Conservation (phyloP, 768 basidiomycete genomes). For the Rossbeevera mucosa region DNA sequence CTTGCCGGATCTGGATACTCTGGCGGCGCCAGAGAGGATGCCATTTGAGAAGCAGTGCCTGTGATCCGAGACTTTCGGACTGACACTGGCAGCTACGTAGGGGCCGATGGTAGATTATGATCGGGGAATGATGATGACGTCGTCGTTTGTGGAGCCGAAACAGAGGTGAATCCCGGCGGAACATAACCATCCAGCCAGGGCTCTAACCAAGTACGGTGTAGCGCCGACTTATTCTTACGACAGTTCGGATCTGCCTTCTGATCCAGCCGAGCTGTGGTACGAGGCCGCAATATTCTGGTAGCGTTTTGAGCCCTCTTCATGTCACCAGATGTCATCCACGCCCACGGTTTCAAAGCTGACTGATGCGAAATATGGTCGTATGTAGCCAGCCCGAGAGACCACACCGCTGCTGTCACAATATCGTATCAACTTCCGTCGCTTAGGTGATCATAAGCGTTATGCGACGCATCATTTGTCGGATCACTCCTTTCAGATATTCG, state of each 20-base stretch:
- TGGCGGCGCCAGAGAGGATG: neutral
- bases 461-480: neutral
- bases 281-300: slow-evolving; percentile 32
- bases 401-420: neutral
- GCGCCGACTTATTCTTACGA: slow-evolving; percentile 10
- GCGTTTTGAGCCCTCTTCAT: neutral
- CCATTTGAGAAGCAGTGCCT: neutral
- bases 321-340: too few species aligned
- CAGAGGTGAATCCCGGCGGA: slow-evolving; percentile 40
- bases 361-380: neutral
- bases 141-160: neutral
- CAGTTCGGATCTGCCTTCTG: slow-evolving; percentile 43
- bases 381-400: neutral
- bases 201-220: neutral
- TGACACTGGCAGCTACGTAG: neutral
- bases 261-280: slow-evolving; percentile 45
- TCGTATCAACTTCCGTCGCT: neutral
- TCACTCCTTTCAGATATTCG: neutral
- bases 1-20: neutral
- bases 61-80: slow-evolving; percentile 12
- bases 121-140: neutral
- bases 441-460: neutral
- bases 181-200: slow-evolving; percentile 25
- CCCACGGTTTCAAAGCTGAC: too few species aligned
- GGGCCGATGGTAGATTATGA: slow-evolving; percentile 5